phyloP scores from a whole-genome alignment of 176 grass and related monocot species.

The Secale cereale region DNA sequence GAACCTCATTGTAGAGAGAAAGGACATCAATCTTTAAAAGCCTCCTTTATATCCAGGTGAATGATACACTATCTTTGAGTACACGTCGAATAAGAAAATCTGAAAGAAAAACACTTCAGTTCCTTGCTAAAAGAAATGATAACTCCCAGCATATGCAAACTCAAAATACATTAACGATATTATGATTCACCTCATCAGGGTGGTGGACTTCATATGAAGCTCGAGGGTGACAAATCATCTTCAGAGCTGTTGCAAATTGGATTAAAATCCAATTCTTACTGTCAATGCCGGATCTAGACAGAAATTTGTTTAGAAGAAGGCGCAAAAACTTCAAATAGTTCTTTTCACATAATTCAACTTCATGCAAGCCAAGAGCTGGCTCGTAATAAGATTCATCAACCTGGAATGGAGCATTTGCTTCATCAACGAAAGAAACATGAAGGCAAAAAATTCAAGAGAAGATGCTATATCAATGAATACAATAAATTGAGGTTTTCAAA shows the following conservation, averaged over 20 bases:
- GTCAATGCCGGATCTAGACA: neutral
- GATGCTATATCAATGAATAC: neutral
- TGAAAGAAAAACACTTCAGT: neutral
- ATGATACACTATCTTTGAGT: neutral
- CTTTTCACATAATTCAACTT: neutral
- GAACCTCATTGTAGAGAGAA: neutral
- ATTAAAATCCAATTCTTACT: neutral
- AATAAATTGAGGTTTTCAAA: neutral
- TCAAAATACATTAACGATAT: neutral
- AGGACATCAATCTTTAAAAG: neutral
- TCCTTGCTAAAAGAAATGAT: neutral
- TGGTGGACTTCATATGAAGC: neutral
- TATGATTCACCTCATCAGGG: neutral
- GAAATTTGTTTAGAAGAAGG: neutral
- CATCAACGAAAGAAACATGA: neutral
- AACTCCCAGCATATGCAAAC: neutral
- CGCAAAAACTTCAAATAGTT: neutral
- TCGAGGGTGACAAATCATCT: neutral
- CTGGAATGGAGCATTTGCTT: slow-evolving; percentile 1
- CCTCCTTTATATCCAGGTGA: neutral
- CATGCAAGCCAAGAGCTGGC: neutral
- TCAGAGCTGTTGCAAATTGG: neutral
- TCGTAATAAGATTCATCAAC: neutral
- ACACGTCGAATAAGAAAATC: neutral
- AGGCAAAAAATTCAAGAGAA: neutral